Base-by-base conservation (phyloP, 129 eudicot species). In the Saussurea involucrata region DNA sequence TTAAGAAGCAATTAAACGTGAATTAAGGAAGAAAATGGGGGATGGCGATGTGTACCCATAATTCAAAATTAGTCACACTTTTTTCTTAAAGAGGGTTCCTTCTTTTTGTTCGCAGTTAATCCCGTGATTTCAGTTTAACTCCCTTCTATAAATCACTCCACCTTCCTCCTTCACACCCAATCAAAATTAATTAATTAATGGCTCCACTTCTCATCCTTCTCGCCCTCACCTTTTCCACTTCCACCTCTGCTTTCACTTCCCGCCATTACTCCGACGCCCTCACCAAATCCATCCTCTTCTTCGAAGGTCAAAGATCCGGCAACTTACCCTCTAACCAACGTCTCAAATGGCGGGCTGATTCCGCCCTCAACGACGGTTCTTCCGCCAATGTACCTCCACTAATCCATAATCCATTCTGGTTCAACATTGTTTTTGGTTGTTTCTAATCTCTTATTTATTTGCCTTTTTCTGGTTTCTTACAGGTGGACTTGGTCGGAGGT, bases 401-500 rank as follows among this genome's bases (percentile, higher is more conserved):
- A 49, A 29, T 42, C 32, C 44, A 55, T 28, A 3, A 2, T 73
- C 13, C 29, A 5, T 8, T 21, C 3, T 42, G 3, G 5, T 53
- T 24, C 36, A 40, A 12, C 27, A 22, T 25, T 37, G 55, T 37
- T 60, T 13, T 63, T 24, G 55, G 13, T 40, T 13, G 11, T 53
- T 13, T 13, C 33, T 53, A 27, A 27, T 24, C 11, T 33, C 10
- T 22, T 66, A 32, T 66, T 7, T 17, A 6, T 18, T 32, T 78
- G 13, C 10, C 22, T 21, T 5, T 4, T 68, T 42, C 22, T 42
- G 53, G 21, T 6, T 18, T 3, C 25, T 77, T 71, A 28, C 77
- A 94, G 98, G 98, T 94, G 75, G 86, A 94, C 46, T 83, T 94
- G 25, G 96, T 87, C 2, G 98, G 97, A 61, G 98, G 98, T 10